Percentiles rank a stretch among this genome's conserved stretches.
phyloP scores from a whole-genome alignment of 352 stramenopile species.

The Globisporangium yorkense region DNA sequence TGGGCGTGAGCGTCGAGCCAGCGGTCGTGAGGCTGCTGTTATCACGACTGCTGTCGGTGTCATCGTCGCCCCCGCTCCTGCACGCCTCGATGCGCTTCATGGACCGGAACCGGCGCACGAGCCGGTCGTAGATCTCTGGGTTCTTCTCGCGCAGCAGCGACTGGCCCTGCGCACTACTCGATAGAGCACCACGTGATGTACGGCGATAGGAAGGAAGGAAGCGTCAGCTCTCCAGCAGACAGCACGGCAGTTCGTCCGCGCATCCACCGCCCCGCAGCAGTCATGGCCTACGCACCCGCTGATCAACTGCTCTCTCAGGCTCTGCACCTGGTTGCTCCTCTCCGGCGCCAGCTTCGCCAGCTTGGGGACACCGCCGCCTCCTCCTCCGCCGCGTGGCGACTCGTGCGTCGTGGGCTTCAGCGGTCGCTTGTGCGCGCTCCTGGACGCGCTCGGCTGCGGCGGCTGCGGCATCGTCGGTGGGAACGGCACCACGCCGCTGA shows the following conservation, averaged over 20 bases:
- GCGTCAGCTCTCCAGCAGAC: too few species aligned
- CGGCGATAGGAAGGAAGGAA: too few species aligned
- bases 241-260: too few species aligned
- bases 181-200: not conserved
- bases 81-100: conserved; percentile 13
- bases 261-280: too few species aligned
- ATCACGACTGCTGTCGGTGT: not conserved
- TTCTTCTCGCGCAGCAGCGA: conserved; percentile 30
- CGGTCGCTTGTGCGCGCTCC: not conserved
- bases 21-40: conserved; percentile 3
- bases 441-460: not conserved
- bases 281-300: too few species aligned
- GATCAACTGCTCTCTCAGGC: too few species aligned
- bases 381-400: conserved; percentile 1
- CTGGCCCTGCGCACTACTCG: not conserved
- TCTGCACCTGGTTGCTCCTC: too few species aligned
- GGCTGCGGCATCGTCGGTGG: conserved; percentile 17
- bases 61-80: not conserved
- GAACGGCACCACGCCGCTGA: conserved; percentile 34
- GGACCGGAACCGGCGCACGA: conserved; percentile 22
- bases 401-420: not conserved
- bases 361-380: too few species aligned
- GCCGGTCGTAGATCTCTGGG: conserved; percentile 26
- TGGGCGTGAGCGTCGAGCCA: not conserved
- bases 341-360: too few species aligned